Evolutionary conservation across 2,329 filamentous ascomycete species (phyloP), one percentile per base, ranked within the genome.

Genomic region (Cercospora sesami): DNA sequence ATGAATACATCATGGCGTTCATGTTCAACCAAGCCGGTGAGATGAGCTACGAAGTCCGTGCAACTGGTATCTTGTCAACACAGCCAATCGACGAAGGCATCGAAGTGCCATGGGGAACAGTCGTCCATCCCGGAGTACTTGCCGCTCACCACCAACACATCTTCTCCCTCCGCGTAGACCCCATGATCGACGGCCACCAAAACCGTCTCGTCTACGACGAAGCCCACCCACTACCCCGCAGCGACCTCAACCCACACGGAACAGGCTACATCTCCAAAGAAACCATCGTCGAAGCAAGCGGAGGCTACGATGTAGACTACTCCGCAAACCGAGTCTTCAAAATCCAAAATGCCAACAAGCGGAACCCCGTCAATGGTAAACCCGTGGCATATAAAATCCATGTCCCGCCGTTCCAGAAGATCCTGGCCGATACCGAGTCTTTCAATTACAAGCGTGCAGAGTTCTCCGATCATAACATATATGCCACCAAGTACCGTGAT

Each of bases 111-210:
- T 90, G 86, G 81, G 89, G 89, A 33, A 91, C 89, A 0, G 86
- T 90, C 48, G 88, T 91, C 2, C 88, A 89, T 66, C 89, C 89
- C 0, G 89, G 89, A 45, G 89, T 90, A 10, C 85, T 92, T 36
- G 90, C 89, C 1, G 82, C 83, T 0, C 88, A 91, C 78, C 91
- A 93, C 74, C 91, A 93, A 76, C 91, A 93, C 78, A 90, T 93
- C 77, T 92, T 93, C 81, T 77, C 80, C 71, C 74, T 85, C 69
- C 79, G 84, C 65, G 73, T 86, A 67, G 79, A 86, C 77, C 78
- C 83, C 30, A 77, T 79, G 73, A 76, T 84, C 66, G 81, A 85
- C 68, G 80, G 83, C 67, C 75, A 79, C 73, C 65, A 77, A 59
- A 82, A 84, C 76, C 77, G 82, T 28, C 73, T 83, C n/a, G 78